Percentiles rank a stretch among this genome's conserved stretches.
These are phyloP conservation scores for Mucor mucedo DNA, from an alignment of 371 early-diverging fungal genomes.

Conservation along the genomic window DNA sequence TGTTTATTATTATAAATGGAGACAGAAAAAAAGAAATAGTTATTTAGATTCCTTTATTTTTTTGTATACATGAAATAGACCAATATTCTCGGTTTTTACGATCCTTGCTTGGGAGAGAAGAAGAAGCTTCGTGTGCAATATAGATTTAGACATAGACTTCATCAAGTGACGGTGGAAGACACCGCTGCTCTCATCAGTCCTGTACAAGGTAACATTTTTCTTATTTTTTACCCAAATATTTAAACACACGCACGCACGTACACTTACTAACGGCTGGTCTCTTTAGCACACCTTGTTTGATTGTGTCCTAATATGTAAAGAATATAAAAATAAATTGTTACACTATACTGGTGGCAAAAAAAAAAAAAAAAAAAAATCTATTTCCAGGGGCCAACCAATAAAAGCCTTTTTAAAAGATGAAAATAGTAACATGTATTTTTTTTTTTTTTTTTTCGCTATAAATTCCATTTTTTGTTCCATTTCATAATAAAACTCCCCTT, in stretches of 20 bases:
- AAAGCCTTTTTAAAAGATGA: conserved; percentile 18
- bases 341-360: conserved; percentile 23
- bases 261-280: conserved; percentile 2
- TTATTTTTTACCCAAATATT: background rate
- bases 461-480: background rate
- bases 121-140: conserved; percentile 87
- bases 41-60: background rate
- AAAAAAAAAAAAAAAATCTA: conserved; percentile 4
- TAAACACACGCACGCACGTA: no score
- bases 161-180: conserved; percentile 84
- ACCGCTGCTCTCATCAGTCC: conserved; percentile 82
- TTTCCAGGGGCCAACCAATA: conserved; percentile 21
- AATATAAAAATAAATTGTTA: conserved; percentile 25
- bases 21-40: background rate
- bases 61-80: conserved; percentile 44
- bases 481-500: conserved; percentile 20
- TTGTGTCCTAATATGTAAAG: conserved; percentile 19
- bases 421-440: conserved; percentile 27
- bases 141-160: conserved; percentile 81
- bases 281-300: conserved; percentile 25
- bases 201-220: conserved; percentile 64
- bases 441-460: background rate
- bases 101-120: conserved; percentile 90
- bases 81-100: conserved; percentile 92
- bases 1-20: background rate